Base-by-base conservation (phyloP, 805 yeast species). In the Zygosaccharomyces bailii region DNA sequence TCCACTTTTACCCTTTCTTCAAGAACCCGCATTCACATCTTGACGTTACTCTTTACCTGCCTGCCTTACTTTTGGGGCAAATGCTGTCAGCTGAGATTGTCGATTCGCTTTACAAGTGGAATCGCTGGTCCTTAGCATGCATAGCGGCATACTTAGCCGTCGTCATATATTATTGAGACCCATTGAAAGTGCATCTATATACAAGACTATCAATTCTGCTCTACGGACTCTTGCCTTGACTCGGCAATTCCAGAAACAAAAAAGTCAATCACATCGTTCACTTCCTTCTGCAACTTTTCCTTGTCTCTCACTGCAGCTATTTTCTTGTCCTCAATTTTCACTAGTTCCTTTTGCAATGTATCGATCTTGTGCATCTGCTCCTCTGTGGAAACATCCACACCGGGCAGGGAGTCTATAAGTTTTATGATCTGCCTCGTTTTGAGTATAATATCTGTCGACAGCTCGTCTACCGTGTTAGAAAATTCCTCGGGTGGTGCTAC, bases 331-430 rank as follows among this genome's bases (percentile, higher is more conserved):
- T 89, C 93, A 1, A 81, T 79, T 9, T 70, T 67, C 9, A 73
- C 71, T 43, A 90, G 66, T 52, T 86, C 86, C 35, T 62, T 60
- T 39, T 86, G 84, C 37, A 93, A 68, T 10, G 69, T 71, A 40
- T 74, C 76, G 13, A 91, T 85, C 47, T 75, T 74, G 20, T 68
- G 66, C 60, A 89, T 61, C 64, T 90, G 98, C 43, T 79, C 82
- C 35, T 74, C 77, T 18, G 86, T 84, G 1, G 90, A 79, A 1
- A 84, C 90, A 6, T 95, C 96, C 2, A 88, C 86, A 9, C 97
- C 98, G 0, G 99, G 99, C 34, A 91, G 69, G 2, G 95, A 80
- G 59, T 86, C 95, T 31, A 91, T 89, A 20, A 91, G 76, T 56
- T 86, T 81, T 31, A 86, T 76, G 11, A 91, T 85, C 62, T 93